A percentile compares a stretch with the other conserved stretches of the same genome.
phyloP scores from a whole-genome alignment of 805 yeast genomes.

The Crinitomyces ghanaensis region DNA sequence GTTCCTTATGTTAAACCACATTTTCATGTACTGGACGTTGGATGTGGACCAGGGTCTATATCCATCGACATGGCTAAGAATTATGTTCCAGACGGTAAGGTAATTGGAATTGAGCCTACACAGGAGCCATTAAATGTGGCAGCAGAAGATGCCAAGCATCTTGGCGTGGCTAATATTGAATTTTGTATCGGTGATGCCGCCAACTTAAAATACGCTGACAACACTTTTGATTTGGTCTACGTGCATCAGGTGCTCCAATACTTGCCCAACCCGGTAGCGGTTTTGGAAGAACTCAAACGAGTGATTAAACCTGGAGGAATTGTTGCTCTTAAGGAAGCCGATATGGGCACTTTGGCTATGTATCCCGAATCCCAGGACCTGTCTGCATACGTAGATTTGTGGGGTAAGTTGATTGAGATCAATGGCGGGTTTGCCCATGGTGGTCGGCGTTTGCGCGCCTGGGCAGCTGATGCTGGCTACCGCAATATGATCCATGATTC shows the following conservation, averaged over 20 bases:
- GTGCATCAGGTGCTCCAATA: slow-evolving; percentile 29
- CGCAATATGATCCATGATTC: too few relatives aligned
- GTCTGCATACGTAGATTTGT: slow-evolving; percentile 1
- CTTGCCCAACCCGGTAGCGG: slow-evolving; percentile 23
- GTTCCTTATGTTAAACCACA: slow-evolving; percentile 22
- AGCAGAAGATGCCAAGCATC: slow-evolving; percentile 8
- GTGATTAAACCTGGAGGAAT: slow-evolving; percentile 26
- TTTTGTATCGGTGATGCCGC: slow-evolving; percentile 23
- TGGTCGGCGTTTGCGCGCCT: too few relatives aligned
- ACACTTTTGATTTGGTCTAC: slow-evolving; percentile 28
- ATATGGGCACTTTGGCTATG: slow-evolving; percentile 9
- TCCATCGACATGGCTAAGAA: slow-evolving; percentile 26
- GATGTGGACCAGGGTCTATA: slow-evolving; percentile 35
- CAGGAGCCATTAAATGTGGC: slow-evolving; percentile 24
- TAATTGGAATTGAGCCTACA: slow-evolving; percentile 27
- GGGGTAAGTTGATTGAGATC: slow-evolving; percentile 2
- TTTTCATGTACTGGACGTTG: slow-evolving; percentile 29
- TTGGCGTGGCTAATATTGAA: slow-evolving; percentile 10
- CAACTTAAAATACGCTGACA: slow-evolving; percentile 25
- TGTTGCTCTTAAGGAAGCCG: slow-evolving; percentile 26
- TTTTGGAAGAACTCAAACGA: slow-evolving; percentile 26
- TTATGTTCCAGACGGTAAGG: slow-evolving; percentile 22
- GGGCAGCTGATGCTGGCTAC: too few relatives aligned
- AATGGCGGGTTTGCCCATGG: slow-evolving; percentile 9
- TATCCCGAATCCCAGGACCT: slow-evolving; percentile 8